Evolutionary conservation across 2,329 filamentous ascomycete species (phyloP), one percentile per base, ranked within the genome.

Genomic region (Microascus cirrosus): DNA sequence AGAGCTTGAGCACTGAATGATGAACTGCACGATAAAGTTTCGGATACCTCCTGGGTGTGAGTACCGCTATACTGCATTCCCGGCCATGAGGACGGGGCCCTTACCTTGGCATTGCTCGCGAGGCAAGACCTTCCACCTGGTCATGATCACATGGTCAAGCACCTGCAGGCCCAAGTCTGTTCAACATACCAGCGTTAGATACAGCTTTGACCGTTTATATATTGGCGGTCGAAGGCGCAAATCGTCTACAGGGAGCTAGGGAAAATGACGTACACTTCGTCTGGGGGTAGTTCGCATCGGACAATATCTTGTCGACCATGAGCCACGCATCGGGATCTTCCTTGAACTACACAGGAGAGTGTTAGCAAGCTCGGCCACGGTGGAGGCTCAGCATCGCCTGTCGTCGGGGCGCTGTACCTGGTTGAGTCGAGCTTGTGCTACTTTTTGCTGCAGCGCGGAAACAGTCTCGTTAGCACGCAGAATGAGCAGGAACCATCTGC

Each of bases 11-110:
- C 86, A 89, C 70, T 96, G 86, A 70, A 99, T 93, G 72, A 99
- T 99, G 77, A 95, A 96, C 76, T 95, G 91, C 67, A 99, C 94
- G 61, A 99, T 90, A 71, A 99, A 99, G 78, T 99, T 99, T 67
- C 94, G 91, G 69, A 99, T 99, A 63, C 94, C 94, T 95, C 66
- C 28, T 42, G 13, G 13, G 3, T 20, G 56, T 58, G 10, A 58
- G 56, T 22, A 25, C 12, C 35, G n/a, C n/a, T 58, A 18, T 20
- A 3, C 11, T 50, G n/a, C n/a, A 11, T 22, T 20, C 5, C n/a
- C 13, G 18, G 13, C 18, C 50, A 11, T 13, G 22, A 22, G 25
- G 22, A 18, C 36, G 1, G 32, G 28, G 12, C 15, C 3, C 58
- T 48, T 59, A 76, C 90, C 91, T 81, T 94, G 86, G 74, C 94